Evolutionary conservation across 2,329 filamentous ascomycete genomes (phyloP).

Genomic region (Zarea fungicola): DNA sequence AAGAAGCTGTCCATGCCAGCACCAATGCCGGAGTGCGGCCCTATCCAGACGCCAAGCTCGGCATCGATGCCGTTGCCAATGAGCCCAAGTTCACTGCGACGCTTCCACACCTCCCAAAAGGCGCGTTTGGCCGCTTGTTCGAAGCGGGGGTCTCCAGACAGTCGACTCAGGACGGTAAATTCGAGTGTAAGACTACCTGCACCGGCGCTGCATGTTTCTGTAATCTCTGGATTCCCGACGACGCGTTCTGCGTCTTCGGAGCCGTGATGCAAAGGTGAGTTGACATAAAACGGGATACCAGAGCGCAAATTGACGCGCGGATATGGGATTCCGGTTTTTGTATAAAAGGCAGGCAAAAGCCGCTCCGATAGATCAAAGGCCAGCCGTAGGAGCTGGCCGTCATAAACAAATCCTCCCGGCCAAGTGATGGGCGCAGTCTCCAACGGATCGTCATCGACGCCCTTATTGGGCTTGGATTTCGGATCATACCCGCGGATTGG

Average conservation of each 20-base stretch:
- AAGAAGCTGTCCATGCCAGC: conserved; percentile 98
- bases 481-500: conserved; percentile 77
- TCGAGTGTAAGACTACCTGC: conserved; percentile 94
- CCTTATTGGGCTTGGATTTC: conserved; percentile 21
- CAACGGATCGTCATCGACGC: conserved; percentile 34
- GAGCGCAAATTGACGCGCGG: conserved; percentile 87
- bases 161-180: conserved; percentile 81
- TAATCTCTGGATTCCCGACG: conserved; percentile 60
- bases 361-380: conserved; percentile 80
- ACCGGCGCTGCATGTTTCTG: conserved; percentile 93
- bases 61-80: conserved; percentile 91
- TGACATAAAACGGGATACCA: conserved; percentile 87
- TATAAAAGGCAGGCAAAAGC: conserved; percentile 87
- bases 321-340: conserved; percentile 85
- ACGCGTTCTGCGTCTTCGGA: conserved; percentile 29
- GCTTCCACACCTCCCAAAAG: conserved; percentile 95
- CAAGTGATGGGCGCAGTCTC: conserved; percentile 58
- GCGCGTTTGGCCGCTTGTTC: conserved; percentile 85
- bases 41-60: conserved; percentile 84
- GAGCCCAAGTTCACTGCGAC: conserved; percentile 77
- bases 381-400: conserved; percentile 85
- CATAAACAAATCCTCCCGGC: conserved; percentile 74
- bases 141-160: conserved; percentile 83
- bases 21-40: conserved; percentile 85
- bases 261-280: conserved; percentile 69